phyloP scores from a whole-genome alignment of 345 rosid genomes.

The Hibiscus syriacus region DNA sequence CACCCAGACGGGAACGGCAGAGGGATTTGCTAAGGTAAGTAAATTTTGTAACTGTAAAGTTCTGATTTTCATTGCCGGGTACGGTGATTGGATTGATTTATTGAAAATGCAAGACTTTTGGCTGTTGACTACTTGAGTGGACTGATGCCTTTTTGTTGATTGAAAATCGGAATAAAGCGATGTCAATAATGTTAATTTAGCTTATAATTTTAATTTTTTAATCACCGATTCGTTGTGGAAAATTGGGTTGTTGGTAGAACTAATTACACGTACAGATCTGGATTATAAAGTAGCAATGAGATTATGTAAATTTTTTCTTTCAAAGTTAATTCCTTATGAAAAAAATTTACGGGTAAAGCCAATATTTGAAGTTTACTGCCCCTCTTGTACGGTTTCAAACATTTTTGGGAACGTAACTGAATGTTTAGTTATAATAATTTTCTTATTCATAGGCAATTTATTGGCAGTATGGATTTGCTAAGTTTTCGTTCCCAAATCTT shows the following conservation, averaged over 20 bases:
- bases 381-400: not conserved
- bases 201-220: not conserved
- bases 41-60: not conserved
- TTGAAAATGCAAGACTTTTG: conserved; percentile 7
- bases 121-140: not conserved
- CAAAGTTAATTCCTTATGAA: not conserved
- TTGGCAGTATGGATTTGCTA: not conserved
- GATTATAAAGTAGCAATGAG: not conserved
- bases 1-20: conserved; percentile 73
- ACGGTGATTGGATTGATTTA: not conserved
- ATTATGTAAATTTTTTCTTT: not conserved
- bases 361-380: not conserved
- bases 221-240: not conserved
- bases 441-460: not conserved
- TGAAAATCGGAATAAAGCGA: not conserved
- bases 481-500: not conserved
- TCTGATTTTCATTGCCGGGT: not conserved
- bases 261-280: not conserved
- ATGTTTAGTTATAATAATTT: not conserved
- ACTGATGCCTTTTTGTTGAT: not conserved
- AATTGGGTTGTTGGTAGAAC: not conserved
- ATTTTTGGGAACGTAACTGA: not conserved
- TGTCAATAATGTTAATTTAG: not conserved
- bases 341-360: not conserved
- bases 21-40: conserved; percentile 63